Percentiles rank a stretch among this genome's conserved stretches.
Conservation (phyloP, 75 land plant genomes). For the Chamaecyparis obtusa region DNA sequence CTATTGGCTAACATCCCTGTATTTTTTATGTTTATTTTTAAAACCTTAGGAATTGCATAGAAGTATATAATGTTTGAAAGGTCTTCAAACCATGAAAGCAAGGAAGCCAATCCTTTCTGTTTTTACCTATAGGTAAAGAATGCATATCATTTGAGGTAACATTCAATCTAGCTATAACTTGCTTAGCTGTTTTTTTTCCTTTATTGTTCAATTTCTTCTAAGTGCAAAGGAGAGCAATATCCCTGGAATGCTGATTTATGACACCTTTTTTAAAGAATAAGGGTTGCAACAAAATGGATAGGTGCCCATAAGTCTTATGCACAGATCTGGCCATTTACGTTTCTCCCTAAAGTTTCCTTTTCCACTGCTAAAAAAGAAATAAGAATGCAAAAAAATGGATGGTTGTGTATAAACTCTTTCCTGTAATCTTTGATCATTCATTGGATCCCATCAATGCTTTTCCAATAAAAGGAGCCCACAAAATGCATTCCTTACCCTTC, state of each 20-base stretch:
- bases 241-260: background rate
- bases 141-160: background rate
- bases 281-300: background rate
- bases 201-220: too few species aligned
- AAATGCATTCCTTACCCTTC: background rate
- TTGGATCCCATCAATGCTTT: background rate
- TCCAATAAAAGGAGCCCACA: background rate
- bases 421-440: background rate
- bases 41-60: background rate
- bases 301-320: background rate
- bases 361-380: background rate
- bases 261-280: background rate
- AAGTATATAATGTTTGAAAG: background rate
- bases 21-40: background rate
- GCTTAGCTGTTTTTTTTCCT: background rate
- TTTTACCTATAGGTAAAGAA: background rate
- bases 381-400: background rate
- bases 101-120: background rate
- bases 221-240: background rate
- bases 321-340: background rate
- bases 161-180: background rate
- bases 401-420: background rate
- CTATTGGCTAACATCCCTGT: background rate
- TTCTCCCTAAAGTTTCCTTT: background rate
- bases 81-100: background rate